A percentile compares a stretch with the other conserved stretches of the same genome.
phyloP scores from a whole-genome alignment of 75 land plant species.

The Azolla pinnata region DNA sequence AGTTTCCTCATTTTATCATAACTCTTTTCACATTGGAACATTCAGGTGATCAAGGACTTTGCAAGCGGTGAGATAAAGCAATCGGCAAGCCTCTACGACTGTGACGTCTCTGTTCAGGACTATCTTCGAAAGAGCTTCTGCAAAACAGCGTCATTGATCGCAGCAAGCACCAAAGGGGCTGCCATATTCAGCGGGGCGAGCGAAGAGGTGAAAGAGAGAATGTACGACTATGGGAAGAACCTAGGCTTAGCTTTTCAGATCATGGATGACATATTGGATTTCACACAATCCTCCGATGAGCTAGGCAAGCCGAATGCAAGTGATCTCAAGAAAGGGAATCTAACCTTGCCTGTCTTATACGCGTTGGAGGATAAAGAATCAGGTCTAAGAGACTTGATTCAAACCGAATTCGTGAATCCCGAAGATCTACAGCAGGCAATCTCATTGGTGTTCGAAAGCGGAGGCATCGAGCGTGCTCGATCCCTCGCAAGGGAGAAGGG shows the following conservation, averaged over 20 bases:
- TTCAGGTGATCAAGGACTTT: slow-evolving; percentile 95
- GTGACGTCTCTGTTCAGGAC: slow-evolving; percentile 69
- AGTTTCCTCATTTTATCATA: too few relatives aligned
- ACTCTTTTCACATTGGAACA: too few relatives aligned
- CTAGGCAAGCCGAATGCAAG: slow-evolving; percentile 92
- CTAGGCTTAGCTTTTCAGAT: slow-evolving; percentile 92
- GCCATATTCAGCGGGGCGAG: slow-evolving; percentile 83
- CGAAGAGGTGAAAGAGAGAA: slow-evolving; percentile 34
- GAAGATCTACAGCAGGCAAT: slow-evolving; percentile 73
- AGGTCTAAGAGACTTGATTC: slow-evolving; percentile 65
- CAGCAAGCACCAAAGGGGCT: slow-evolving; percentile 87
- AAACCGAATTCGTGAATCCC: slow-evolving; percentile 72
- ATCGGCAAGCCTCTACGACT: slow-evolving; percentile 81
- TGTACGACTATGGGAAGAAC: slow-evolving; percentile 84
- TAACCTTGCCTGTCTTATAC: slow-evolving; percentile 90
- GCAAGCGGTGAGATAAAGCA: slow-evolving; percentile 99
- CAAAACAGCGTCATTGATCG: slow-evolving; percentile 92
- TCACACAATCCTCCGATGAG: slow-evolving; percentile 89
- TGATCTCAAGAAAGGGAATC: slow-evolving; percentile 84
- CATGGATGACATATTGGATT: slow-evolving; percentile 94
- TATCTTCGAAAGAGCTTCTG: slow-evolving; percentile 88
- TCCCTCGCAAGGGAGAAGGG: neutral
- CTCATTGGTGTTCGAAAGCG: slow-evolving; percentile 52
- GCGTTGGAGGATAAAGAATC: slow-evolving; percentile 66
- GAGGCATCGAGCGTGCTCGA: slow-evolving; percentile 12